These are phyloP conservation scores for Lasiodiplodia sp. DNA, from an alignment of 2,329 filamentous ascomycete genomes.

Conservation along the genomic window DNA sequence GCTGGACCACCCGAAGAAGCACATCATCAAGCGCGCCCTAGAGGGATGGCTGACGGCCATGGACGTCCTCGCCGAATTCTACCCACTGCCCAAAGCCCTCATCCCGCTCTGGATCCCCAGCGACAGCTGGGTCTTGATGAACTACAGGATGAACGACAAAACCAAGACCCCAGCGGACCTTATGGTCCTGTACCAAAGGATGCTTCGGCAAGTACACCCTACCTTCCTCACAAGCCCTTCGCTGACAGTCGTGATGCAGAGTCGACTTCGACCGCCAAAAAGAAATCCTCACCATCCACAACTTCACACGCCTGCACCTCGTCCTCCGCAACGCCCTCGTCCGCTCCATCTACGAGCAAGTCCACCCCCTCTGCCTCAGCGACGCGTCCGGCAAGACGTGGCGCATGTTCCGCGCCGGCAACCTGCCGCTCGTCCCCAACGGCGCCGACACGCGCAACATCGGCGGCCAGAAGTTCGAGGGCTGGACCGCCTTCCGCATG, in stretches of 20 bases:
- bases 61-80: not conserved
- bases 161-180: not conserved
- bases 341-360: not conserved
- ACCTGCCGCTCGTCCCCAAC: not conserved
- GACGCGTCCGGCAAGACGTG: not conserved
- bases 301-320: not conserved
- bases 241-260: no score
- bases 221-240: fast-evolving
- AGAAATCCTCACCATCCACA: not conserved
- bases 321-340: not conserved
- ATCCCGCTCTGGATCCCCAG: not conserved
- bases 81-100: not conserved
- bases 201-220: not conserved
- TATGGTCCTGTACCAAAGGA: not conserved
- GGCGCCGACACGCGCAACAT: not conserved
- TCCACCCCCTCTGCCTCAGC: not conserved
- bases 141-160: not conserved
- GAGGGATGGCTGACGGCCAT: not conserved
- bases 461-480: not conserved
- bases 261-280: not conserved
- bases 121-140: not conserved
- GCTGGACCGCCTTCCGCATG: not conserved
- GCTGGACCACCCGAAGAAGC: not conserved
- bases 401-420: not conserved
- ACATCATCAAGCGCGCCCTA: not conserved